Base-by-base conservation (phyloP, 1,284 basidiomycete genomes). In the Boletellus sp. region DNA sequence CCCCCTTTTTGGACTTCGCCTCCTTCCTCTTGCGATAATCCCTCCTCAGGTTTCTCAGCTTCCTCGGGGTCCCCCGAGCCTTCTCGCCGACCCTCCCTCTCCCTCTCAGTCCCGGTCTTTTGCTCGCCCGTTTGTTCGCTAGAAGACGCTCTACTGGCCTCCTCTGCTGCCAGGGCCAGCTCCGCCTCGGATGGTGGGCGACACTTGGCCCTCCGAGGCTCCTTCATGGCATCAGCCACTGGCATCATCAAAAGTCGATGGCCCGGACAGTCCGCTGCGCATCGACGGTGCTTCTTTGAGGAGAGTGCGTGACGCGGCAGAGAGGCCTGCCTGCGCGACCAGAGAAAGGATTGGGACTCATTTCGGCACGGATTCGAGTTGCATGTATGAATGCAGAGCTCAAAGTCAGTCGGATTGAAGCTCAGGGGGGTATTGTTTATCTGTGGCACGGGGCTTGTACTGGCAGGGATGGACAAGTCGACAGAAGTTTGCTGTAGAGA, bases 371-470 rank as follows among this genome's bases (percentile, higher is more conserved):
- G 65, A 19, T 44, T 22, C 5, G 44, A 21, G 41, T 61, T 64
- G 44, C 65, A 67, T 0, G 63, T 64, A 28, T 64, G 62, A 30
- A 66, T 64, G 46, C 62, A 64, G 18, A 67, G 37, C 51, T 67
- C 65, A 15, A 56, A 62, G 18, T 67, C 57, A 7, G 19, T 32
- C 18, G 53, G 10, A 40, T 58, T 49, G 44, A 44, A 39, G 16
- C 2, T 18, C 10, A 4, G 16, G 2, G 47, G n/a, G 10, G 19
- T 22, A 5, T 40, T 50, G 40, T 30, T 51, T 19, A 21, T 40
- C 28, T 50, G 53, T 42, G 55, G 30, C 13, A 22, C 38, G 8
- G 57, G 47, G 52, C 35, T 52, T 39, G 43, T 35, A 36, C 15
- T 15, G 16, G 33, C 35, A 15, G 39, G 28, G 6, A 47, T 41